phyloP scores from a whole-genome alignment of 441 rosid genomes.

The Populus hybrid region DNA sequence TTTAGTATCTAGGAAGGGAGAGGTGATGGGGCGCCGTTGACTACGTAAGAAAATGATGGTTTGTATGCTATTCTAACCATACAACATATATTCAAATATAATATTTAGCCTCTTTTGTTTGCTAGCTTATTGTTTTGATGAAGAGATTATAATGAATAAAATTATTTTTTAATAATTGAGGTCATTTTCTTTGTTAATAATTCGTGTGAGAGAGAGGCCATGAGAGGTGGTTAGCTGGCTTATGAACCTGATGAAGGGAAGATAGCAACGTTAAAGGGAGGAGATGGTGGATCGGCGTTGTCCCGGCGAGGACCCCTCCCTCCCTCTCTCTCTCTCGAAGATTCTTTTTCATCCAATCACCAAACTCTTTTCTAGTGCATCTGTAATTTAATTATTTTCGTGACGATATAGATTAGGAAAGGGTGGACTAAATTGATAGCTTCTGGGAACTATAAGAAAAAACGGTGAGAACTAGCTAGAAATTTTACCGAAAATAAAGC shows the following conservation, averaged over 20 bases:
- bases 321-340: not conserved
- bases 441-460: too few relatives aligned
- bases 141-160: not conserved
- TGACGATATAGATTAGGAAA: too few relatives aligned
- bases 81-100: not conserved
- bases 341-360: constrained; percentile 14
- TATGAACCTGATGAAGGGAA: not conserved
- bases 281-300: constrained; percentile 4
- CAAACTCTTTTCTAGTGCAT: not conserved
- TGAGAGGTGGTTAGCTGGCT: not conserved
- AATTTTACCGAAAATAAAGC: too few relatives aligned
- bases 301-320: not conserved
- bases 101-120: not conserved
- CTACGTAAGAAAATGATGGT: constrained; percentile 25
- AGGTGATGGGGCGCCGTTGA: constrained; percentile 25
- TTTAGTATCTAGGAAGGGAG: constrained; percentile 12
- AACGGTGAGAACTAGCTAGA: too few relatives aligned
- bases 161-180: not conserved
- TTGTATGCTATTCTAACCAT: constrained; percentile 6
- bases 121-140: not conserved
- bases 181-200: constrained; percentile 10
- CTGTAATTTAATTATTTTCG: too few relatives aligned
- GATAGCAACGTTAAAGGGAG: constrained; percentile 17
- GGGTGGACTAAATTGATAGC: too few relatives aligned
- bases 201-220: not conserved